Evolutionary conservation across 1,284 basidiomycete genomes (phyloP).

Genomic region (Cryptococcus wingfieldii): DNA sequence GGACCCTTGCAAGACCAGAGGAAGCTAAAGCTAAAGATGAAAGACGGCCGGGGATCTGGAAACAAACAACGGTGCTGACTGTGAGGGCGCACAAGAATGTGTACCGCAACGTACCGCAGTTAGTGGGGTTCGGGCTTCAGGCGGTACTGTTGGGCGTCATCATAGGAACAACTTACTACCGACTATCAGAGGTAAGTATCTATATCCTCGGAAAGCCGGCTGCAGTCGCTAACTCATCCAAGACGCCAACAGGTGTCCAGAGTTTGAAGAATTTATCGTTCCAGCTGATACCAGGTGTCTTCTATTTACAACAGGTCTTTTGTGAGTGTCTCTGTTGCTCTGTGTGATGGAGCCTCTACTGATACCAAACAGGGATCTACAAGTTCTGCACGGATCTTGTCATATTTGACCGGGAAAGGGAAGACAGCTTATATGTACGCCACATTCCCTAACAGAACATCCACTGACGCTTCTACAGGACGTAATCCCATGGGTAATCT

Average conservation of each 20-base stretch:
- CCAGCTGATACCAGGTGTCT: slow-evolving; percentile 44
- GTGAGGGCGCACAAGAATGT: slow-evolving; percentile 44
- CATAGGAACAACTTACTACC: slow-evolving; percentile 28
- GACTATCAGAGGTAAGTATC: slow-evolving; percentile 26
- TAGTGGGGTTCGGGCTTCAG: slow-evolving; percentile 43
- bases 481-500: slow-evolving; percentile 47
- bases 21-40: slow-evolving; percentile 9
- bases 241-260: slow-evolving; percentile 50
- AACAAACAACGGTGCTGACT: slow-evolving; percentile 43
- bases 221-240: neutral
- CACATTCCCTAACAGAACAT: neutral
- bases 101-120: slow-evolving; percentile 42
- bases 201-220: neutral
- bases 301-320: slow-evolving; percentile 45
- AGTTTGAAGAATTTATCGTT: slow-evolving; percentile 47
- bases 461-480: slow-evolving; percentile 26
- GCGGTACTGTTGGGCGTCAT: slow-evolving; percentile 40
- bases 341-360: neutral
- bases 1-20: no score
- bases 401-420: slow-evolving; percentile 54
- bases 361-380: slow-evolving; percentile 29
- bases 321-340: slow-evolving; percentile 21
- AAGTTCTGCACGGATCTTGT: slow-evolving; percentile 49
- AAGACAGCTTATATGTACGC: slow-evolving; percentile 47
- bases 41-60: slow-evolving; percentile 33